Conservation (phyloP, 2,329 filamentous ascomycete genomes). For the Hymenoscyphus occultus region DNA sequence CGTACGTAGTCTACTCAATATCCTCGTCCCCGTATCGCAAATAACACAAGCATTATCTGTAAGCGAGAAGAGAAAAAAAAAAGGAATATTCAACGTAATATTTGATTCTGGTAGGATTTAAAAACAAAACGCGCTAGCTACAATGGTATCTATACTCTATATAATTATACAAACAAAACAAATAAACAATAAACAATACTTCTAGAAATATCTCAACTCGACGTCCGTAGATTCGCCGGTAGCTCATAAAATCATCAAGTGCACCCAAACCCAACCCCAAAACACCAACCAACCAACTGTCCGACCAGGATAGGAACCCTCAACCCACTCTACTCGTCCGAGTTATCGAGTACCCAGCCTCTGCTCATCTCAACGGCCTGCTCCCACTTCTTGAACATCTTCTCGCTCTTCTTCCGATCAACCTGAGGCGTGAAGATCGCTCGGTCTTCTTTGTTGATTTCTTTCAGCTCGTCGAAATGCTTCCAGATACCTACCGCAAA, state of each 20-base stretch:
- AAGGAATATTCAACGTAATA: no score
- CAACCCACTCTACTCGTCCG: slow-evolving; percentile 9
- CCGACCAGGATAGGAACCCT: neutral
- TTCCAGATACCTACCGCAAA: slow-evolving; percentile 74
- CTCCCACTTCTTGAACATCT: slow-evolving; percentile 69
- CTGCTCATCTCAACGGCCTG: slow-evolving; percentile 76
- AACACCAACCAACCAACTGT: neutral
- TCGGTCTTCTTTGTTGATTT: slow-evolving; percentile 67
- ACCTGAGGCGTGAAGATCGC: slow-evolving; percentile 68
- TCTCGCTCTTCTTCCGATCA: slow-evolving; percentile 53
- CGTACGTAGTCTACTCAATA: no score
- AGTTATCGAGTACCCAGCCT: slow-evolving; percentile 55
- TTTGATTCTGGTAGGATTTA: no score
- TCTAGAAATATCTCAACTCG: neutral
- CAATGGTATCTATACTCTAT: neutral
- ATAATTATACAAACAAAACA: slow-evolving; percentile 4
- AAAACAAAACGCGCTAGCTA: neutral
- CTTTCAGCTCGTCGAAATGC: slow-evolving; percentile 66
- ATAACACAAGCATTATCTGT: no score
- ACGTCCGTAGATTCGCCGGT: slow-evolving; percentile 10
- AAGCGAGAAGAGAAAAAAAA: no score
- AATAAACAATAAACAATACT: neutral
- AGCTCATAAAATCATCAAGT: slow-evolving; percentile 7
- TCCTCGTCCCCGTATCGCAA: no score
- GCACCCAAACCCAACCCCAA: neutral